Evolutionary conservation across 2,329 filamentous ascomycete species (phyloP).

Genomic region (Allantophomopsis lycopodina): DNA sequence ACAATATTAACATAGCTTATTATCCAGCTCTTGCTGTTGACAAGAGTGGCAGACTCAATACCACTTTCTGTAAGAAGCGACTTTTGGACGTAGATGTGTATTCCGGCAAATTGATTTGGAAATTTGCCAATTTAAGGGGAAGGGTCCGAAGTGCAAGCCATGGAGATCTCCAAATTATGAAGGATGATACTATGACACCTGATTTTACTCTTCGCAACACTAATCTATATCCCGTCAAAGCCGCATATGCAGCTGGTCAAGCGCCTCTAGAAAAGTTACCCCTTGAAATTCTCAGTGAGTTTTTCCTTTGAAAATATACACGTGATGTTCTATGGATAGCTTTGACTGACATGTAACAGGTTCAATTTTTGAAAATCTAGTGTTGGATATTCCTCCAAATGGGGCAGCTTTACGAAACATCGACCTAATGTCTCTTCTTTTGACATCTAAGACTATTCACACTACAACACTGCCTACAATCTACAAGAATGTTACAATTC

Average conservation of each 20-base stretch:
- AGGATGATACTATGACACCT: not conserved
- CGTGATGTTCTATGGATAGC: not conserved
- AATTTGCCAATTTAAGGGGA: conserved; percentile 3
- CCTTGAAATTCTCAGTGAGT: conserved; percentile 57
- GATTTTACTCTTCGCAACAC: conserved; percentile 5
- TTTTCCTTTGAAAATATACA: conserved; percentile 1
- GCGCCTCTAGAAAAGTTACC: conserved; percentile 55
- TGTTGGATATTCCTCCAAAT: conserved; percentile 62
- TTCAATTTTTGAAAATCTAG: conserved; percentile 60
- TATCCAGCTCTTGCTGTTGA: conserved; percentile 46
- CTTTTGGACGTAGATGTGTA: too few relatives aligned
- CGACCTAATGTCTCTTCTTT: conserved; percentile 61
- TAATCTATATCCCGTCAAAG: conserved; percentile 10
- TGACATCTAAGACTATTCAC: conserved; percentile 65
- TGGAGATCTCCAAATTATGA: conserved; percentile 35
- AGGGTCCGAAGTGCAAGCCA: conserved; percentile 47
- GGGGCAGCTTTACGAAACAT: conserved; percentile 64
- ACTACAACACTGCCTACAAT: conserved; percentile 60
- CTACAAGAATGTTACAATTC: conserved; percentile 69
- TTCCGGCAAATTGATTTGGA: too few relatives aligned
- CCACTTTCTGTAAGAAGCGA: too few relatives aligned
- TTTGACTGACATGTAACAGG: conserved; percentile 27
- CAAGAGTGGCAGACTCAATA: not conserved
- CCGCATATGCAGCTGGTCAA: conserved; percentile 24
- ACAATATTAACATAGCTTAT: conserved; percentile 46